Evolutionary conservation across 257 asterid genomes (phyloP).

Genomic region (Jacaranda mimosifolia): DNA sequence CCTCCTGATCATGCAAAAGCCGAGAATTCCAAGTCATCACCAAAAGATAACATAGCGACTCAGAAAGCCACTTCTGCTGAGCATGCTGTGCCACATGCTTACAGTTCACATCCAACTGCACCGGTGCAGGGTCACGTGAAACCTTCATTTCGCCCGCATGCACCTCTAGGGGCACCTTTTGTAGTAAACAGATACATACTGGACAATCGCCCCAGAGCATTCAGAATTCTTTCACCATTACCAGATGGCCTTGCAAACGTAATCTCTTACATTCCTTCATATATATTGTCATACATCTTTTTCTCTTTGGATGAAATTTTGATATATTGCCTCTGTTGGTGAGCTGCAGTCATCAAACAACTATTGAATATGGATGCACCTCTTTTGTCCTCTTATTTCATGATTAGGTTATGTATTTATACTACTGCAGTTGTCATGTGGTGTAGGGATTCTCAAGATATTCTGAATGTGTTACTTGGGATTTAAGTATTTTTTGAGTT

Average conservation of each 20-base stretch:
- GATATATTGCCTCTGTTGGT: neutral
- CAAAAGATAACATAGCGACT: slow-evolving; percentile 40
- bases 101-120: slow-evolving; percentile 46
- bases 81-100: slow-evolving; percentile 41
- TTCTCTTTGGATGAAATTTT: slow-evolving; percentile 13
- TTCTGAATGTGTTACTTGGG: neutral
- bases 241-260: slow-evolving; percentile 85
- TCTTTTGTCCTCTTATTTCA: slow-evolving; percentile 13
- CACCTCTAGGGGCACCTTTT: slow-evolving; percentile 63
- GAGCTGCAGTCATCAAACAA: slow-evolving; percentile 7
- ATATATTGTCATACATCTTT: neutral
- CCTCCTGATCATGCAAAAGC: slow-evolving; percentile 50
- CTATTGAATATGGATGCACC: slow-evolving; percentile 30
- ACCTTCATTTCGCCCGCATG: slow-evolving; percentile 65
- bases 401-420: slow-evolving; percentile 2
- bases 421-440: neutral
- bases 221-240: slow-evolving; percentile 78
- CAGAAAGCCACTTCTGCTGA: slow-evolving; percentile 50
- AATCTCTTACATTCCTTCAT: slow-evolving; percentile 41
- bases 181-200: slow-evolving; percentile 78
- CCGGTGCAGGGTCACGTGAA: slow-evolving; percentile 53
- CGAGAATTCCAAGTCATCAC: slow-evolving; percentile 58
- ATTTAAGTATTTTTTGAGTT: neutral
- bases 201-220: slow-evolving; percentile 94
- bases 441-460: neutral